Evolutionary conservation across 163 green algal genomes (phyloP), one percentile per base, ranked within the genome.

Genomic region (Scenedesmus sp.): DNA sequence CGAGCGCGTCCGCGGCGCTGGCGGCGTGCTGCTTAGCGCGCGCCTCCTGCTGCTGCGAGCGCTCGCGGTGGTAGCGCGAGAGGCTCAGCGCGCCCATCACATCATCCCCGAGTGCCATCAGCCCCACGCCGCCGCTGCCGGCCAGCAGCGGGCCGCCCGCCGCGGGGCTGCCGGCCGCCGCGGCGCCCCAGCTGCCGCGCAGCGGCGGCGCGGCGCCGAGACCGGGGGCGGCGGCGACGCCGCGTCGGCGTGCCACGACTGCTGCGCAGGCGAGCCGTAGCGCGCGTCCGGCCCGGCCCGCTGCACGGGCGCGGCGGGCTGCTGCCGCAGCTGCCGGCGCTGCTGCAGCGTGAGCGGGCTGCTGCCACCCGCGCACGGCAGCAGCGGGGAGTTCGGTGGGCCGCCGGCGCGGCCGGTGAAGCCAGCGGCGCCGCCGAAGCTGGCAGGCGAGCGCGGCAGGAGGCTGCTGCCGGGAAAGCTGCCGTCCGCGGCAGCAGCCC

Each of bases 11-110:
- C 17, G 66, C 58, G 9, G 76, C 76, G 2, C 47, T 36, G 6
- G 20, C 26, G 22, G 65, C 82, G 42, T 84, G 77, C 57, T 83
- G 82, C 48, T 73, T 66, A 13, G 82, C 82, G 11, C 75, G n/a
- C 33, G 70, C 82, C 63, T 86, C 82, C 62, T 86, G 82, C 56
- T 60, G 76, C 56, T 79, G 50, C 22, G 63, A 80, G 26, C 82
- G 63, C 15, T 86, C 70, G 20, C 63, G 69, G 66, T 86, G 82
- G 14, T 57, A 63, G 2, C 75, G 54, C 3, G 76, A 82, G 3
- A 82, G 67, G 26, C 54, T 62, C 15, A 86, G 42, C 26, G 76
- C 76, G 0, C 70, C 82, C 44, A 86, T 63, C 26, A 86, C 67
- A 63, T 78, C 76, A 39, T 54, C 44, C 15, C 47, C 28, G n/a